Percentiles rank a stretch among this genome's conserved stretches.
These are phyloP conservation scores for Mikania micrantha DNA, from an alignment of 129 eudicot genomes.

Conservation along the genomic window DNA sequence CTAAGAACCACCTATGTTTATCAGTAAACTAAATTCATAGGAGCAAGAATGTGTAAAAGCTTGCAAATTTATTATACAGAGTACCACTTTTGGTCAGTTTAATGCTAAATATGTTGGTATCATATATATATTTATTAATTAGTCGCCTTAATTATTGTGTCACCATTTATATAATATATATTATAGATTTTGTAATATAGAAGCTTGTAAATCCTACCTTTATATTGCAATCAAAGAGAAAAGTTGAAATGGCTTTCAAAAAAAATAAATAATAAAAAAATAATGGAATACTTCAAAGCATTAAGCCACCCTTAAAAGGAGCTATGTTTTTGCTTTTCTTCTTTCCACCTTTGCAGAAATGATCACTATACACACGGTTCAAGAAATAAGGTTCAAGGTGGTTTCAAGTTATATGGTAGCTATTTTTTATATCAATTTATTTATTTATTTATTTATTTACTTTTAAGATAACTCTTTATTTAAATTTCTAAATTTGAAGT, in stretches of 20 bases:
- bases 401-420: neutral
- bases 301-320: slow-evolving; percentile 41
- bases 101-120: neutral
- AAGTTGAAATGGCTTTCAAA: slow-evolving; percentile 58
- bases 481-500: too few species aligned
- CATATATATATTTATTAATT: neutral
- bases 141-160: neutral
- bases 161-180: neutral
- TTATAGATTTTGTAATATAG: slow-evolving; percentile 1
- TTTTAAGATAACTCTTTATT: too few species aligned
- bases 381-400: too few species aligned
- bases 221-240: slow-evolving; percentile 32
- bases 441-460: too few species aligned
- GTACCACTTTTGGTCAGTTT: neutral
- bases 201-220: slow-evolving; percentile 39
- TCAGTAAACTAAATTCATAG: too few species aligned
- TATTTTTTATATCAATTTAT: too few species aligned
- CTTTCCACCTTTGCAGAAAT: slow-evolving; percentile 41
- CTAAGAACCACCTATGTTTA: too few species aligned
- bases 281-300: slow-evolving; percentile 37
- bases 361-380: too few species aligned
- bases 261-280: slow-evolving; percentile 30
- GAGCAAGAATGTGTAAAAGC: neutral
- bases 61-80: neutral
- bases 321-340: slow-evolving; percentile 28